Evolutionary conservation across 148 eudicot species (phyloP), one percentile per base, ranked within the genome.

Genomic region (Fallopia convolvulus): DNA sequence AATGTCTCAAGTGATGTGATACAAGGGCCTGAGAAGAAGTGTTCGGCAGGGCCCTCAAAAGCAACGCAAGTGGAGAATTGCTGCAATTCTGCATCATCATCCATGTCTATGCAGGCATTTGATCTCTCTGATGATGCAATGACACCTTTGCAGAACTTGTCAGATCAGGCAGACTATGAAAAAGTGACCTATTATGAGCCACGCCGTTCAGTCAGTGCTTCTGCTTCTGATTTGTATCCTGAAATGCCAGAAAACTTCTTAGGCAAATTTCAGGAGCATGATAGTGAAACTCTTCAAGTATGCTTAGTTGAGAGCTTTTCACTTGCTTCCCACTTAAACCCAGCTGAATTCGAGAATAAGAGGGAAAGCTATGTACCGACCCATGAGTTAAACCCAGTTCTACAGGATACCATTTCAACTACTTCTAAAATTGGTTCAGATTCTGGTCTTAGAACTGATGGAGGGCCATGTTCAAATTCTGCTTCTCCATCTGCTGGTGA

Each of bases 1-100:
- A 79, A 75, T 41, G 48, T 48, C 75, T 72, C 86, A 66, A 79
- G 77, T 50, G 90, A 86, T 77, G 79, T 72, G 33, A 78, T 77
- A 65, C 83, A 73, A 75, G 80, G 83, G 32, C 70, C 88, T 6
- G 71, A 78, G 21, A 63, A 78, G 21, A 63, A 71, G 58, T 76
- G 50, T 77, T 18, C 42, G 13, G 75, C 75, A 47, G 85, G 79
- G 30, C 66, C 86, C 30, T 85, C 85, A 23, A 83, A 79, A 81
- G 81, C 82, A 68, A 74, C 83, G 63, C 86, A 80, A 12, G 83
- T 84, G 47, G 94, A 88, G 53, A 87, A 92, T 83, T 80, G 88
- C 85, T 80, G 87, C 84, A 88, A 90, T 79, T 90, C 95, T 58
- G 84, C 81, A n/a, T 89, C 93, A 14, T 90, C 98, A 42, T 88